Evolutionary conservation across 352 stramenopile genomes (phyloP).

Genomic region (Plasmopara muralis): DNA sequence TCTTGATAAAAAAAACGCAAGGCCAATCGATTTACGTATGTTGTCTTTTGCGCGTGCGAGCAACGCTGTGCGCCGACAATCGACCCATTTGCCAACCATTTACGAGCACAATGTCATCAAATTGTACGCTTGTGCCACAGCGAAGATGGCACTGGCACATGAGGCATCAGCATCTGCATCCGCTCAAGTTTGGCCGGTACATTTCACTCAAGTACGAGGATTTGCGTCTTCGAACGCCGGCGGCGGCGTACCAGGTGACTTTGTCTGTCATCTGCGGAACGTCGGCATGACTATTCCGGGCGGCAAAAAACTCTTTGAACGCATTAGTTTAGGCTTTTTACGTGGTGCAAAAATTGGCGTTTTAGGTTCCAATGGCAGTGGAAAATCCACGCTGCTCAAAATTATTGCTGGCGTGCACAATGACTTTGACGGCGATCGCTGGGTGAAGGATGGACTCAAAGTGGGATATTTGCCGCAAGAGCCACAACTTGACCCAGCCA

Average conservation of each 20-base stretch:
- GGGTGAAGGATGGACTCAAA: slow-evolving; percentile 79
- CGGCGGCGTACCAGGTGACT: slow-evolving; percentile 72
- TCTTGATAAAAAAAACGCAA: too few species aligned
- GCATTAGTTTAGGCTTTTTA: slow-evolving; percentile 69
- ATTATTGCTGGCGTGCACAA: slow-evolving; percentile 89
- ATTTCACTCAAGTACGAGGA: slow-evolving; percentile 14
- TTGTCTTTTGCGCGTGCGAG: too few species aligned
- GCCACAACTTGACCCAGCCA: slow-evolving; percentile 70
- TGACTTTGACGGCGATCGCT: slow-evolving; percentile 85
- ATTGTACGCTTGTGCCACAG: neutral
- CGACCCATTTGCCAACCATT: neutral
- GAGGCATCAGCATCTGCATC: neutral
- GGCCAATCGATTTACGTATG: too few species aligned
- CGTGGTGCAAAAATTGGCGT: slow-evolving; percentile 94
- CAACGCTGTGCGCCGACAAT: neutral
- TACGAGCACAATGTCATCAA: neutral
- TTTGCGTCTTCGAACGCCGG: slow-evolving; percentile 57
- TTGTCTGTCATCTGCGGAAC: slow-evolving; percentile 72
- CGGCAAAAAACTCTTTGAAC: slow-evolving; percentile 82
- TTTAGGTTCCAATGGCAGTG: slow-evolving; percentile 92
- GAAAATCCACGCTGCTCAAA: slow-evolving; percentile 96
- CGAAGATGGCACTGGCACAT: neutral
- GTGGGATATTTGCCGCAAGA: slow-evolving; percentile 87
- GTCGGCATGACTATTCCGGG: slow-evolving; percentile 72
- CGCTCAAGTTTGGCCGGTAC: slow-evolving; percentile 6